Evolutionary conservation across 2,329 filamentous ascomycete genomes (phyloP).

Genomic region (Beauveria pseudobassiana): DNA sequence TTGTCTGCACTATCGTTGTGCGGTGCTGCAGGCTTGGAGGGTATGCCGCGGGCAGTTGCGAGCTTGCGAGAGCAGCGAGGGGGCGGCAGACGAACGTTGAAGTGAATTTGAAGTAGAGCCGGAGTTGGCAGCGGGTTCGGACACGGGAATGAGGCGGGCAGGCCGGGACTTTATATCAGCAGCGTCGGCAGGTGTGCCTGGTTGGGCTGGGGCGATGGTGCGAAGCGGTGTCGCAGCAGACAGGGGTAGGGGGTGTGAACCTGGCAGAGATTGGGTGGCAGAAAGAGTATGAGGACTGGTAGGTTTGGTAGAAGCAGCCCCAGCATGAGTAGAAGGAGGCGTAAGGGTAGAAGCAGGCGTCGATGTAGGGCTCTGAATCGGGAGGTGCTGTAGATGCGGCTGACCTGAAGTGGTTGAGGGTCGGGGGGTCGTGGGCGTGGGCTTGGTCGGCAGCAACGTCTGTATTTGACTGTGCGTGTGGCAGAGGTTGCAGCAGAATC

Average conservation of each 20-base stretch:
- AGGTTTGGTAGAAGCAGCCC: neutral
- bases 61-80: slow-evolving; percentile 11
- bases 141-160: neutral
- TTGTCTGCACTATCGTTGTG: neutral
- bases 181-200: slow-evolving; percentile 1
- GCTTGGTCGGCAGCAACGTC: neutral
- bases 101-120: neutral
- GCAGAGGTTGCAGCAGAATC: neutral
- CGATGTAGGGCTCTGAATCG: neutral
- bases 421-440: neutral
- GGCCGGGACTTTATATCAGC: slow-evolving; percentile 9
- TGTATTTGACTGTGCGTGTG: neutral
- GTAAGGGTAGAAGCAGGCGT: neutral
- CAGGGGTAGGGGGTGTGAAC: slow-evolving; percentile 7
- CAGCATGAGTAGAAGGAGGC: neutral
- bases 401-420: neutral
- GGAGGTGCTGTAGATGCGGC: neutral
- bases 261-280: neutral
- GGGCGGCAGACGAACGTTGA: neutral
- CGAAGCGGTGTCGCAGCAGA: slow-evolving; percentile 9
- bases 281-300: neutral
- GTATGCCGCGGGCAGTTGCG: slow-evolving; percentile 10
- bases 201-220: slow-evolving; percentile 3
- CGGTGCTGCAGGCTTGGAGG: neutral
- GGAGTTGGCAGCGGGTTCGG: neutral